Evolutionary conservation across 768 basidiomycete species (phyloP).

Genomic region (Boletus coccyginus): DNA sequence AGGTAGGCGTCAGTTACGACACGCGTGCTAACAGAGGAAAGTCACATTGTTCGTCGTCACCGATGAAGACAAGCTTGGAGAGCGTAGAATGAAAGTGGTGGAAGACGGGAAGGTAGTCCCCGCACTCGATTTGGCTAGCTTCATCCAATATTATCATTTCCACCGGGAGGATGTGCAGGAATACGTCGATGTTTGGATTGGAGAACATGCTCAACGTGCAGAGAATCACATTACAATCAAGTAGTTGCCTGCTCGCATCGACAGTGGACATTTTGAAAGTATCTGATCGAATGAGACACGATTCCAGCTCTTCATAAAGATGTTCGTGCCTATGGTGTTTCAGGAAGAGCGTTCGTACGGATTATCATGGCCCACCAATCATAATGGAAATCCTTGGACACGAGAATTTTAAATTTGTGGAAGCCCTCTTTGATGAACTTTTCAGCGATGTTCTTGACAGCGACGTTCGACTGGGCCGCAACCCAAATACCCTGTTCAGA

Average conservation of each 20-base stretch:
- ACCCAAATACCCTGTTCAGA: conserved; percentile 34
- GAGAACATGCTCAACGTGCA: conserved; percentile 51
- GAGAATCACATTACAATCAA: conserved; percentile 36
- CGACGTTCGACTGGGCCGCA: conserved; percentile 49
- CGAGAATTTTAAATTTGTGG: conserved; percentile 38
- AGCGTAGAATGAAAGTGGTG: conserved; percentile 25
- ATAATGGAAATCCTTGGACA: conserved; percentile 45
- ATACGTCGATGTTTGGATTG: conserved; percentile 14
- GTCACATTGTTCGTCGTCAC: conserved; percentile 39
- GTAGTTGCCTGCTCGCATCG: conserved; percentile 23
- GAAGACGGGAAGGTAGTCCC: conserved; percentile 39
- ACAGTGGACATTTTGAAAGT: conserved; percentile 17
- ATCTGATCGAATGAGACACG: conserved; percentile 38
- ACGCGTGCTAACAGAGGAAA: not conserved
- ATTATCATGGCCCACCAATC: conserved; percentile 36
- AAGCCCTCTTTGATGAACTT: conserved; percentile 37
- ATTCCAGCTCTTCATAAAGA: conserved; percentile 37
- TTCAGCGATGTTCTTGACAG: conserved; percentile 53
- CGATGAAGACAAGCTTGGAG: conserved; percentile 38
- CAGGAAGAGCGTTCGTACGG: not conserved
- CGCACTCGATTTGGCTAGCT: conserved; percentile 45
- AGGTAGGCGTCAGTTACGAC: not conserved
- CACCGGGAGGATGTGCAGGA: conserved; percentile 32
- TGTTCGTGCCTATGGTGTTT: conserved; percentile 46
- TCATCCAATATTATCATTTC: conserved; percentile 44